Conservation (phyloP, 2,329 filamentous ascomycete genomes). For the Sarocladium kiliense region DNA sequence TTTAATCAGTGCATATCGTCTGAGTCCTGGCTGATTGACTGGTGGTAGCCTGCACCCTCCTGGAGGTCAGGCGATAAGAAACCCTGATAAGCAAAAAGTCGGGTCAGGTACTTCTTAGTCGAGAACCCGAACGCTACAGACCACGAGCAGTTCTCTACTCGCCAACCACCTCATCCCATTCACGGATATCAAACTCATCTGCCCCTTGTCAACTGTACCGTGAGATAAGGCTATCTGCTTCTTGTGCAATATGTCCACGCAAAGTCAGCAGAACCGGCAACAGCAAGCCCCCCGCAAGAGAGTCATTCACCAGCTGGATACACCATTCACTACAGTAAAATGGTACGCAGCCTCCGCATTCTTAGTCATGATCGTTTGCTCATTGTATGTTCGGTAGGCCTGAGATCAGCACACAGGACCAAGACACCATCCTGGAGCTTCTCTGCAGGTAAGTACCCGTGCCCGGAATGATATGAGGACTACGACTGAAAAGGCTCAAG, state of each 20-base stretch:
- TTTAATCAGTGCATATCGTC: no score
- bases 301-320: slow-evolving; percentile 59
- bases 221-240: no score
- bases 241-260: slow-evolving; percentile 18
- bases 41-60: no score
- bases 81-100: no score
- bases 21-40: no score
- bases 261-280: slow-evolving; percentile 13
- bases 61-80: no score
- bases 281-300: slow-evolving; percentile 39
- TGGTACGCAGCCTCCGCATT: slow-evolving; percentile 43
- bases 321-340: slow-evolving; percentile 54
- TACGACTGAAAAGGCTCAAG: slow-evolving; percentile 30
- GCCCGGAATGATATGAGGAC: not conserved
- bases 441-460: slow-evolving; percentile 53
- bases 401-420: slow-evolving; percentile 48
- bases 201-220: not conserved
- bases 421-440: slow-evolving; percentile 61
- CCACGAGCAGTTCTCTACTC: no score
- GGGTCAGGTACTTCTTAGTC: no score
- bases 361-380: not conserved
- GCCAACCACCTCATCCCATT: no score
- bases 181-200: no score
- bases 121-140: no score
- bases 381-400: slow-evolving; percentile 45